Evolutionary conservation across 2,329 filamentous ascomycete genomes (phyloP), one percentile per base, ranked within the genome.

Genomic region (Magnaporthales sp.): DNA sequence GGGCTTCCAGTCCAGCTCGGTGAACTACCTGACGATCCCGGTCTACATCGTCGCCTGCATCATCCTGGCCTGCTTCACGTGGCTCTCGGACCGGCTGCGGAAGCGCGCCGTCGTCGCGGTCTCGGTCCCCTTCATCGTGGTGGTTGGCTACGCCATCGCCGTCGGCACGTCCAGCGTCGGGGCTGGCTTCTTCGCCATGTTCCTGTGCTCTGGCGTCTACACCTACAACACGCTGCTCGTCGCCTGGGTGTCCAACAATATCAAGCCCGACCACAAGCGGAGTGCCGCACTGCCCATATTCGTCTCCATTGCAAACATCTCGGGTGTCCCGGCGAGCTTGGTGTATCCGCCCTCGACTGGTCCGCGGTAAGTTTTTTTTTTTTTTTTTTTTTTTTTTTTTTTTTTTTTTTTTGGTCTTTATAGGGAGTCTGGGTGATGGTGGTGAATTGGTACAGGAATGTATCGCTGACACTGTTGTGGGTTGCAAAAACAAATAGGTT

Each of bases 231-330:
- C 69, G 11, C 54, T 71, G 51, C 70, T 70, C 54, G 64, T 67
- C 9, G 67, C 69, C 4, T 69, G 68, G 69, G 27, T 54, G 3
- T 64, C 62, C 22, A 71, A 71, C 62, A 67, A 51, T 51, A 68
- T 70, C 31, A 69, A 69, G 30, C 69, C 69, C 3, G 69, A 71
- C 62, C 69, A 67, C 67, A 71, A 70, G 66, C 66, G 70, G 10
- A 68, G 69, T 8, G 67, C 68, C 24, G 69, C 69, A 1, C 68
- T 70, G 46, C 67, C 68, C 26, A 31, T 70, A 1, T 60, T 66
- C 27, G 32, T 66, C 27, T 61, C 54, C 27, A 32, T 66, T 19
- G 64, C 64, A 54, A 66, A 61, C 54, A 66, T 61, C 64, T 66
- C 64, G 15, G 64, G 64, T 4, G 56, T 66, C n/a, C 51, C 64